These are phyloP conservation scores for Diaporthe citriasiana DNA, from an alignment of 2,329 filamentous ascomycete genomes.

Conservation along the genomic window DNA sequence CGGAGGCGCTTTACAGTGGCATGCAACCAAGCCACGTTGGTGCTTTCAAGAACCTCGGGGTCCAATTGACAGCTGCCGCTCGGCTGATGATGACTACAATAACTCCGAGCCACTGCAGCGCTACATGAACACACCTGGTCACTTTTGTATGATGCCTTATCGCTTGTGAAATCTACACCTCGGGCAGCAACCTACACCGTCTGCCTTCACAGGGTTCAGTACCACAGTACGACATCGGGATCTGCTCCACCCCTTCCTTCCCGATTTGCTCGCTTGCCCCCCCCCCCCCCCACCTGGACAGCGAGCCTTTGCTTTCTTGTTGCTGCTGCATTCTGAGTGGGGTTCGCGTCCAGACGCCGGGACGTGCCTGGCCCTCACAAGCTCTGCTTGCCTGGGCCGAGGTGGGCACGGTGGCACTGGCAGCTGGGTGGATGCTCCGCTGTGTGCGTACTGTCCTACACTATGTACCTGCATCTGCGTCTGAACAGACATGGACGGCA, in stretches of 20 bases:
- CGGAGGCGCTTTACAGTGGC: too few relatives aligned
- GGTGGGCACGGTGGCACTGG: background rate
- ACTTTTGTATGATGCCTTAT: background rate
- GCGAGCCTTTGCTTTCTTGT: background rate
- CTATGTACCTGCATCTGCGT: constrained; percentile 2
- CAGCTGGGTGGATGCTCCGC: background rate
- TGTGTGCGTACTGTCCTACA: background rate
- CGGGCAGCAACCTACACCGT: background rate
- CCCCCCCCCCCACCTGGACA: background rate
- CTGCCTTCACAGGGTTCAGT: background rate
- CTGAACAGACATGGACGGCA: constrained; percentile 5
- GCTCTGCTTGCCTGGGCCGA: background rate
- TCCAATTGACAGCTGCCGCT: constrained; percentile 14
- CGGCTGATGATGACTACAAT: background rate
- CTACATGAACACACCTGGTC: background rate
- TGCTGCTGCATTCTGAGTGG: constrained; percentile 5
- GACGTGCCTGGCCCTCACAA: constrained; percentile 2
- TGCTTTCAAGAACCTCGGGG: constrained; percentile 10
- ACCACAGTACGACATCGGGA: constrained; percentile 9
- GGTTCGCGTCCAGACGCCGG: background rate
- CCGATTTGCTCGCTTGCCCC: constrained; percentile 4
- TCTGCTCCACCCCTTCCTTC: background rate
- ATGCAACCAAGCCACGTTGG: background rate
- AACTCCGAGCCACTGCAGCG: background rate
- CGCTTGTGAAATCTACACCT: constrained; percentile 8